These are phyloP conservation scores for Vitis hybrid DNA, from an alignment of 177 flowering plant species.

Conservation along the genomic window DNA sequence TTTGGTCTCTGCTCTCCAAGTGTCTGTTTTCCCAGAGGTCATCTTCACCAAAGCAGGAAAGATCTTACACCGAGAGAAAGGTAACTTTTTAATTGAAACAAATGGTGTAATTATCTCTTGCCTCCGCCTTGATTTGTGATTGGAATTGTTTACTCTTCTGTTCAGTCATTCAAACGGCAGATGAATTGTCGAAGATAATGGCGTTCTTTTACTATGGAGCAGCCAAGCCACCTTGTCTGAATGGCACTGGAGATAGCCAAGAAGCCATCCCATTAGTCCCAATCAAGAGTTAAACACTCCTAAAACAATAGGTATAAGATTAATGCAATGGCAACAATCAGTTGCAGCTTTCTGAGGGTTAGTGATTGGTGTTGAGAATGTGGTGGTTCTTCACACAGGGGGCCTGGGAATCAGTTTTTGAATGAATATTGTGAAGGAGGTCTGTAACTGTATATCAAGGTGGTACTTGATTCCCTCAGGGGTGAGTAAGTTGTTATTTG, in stretches of 20 bases:
- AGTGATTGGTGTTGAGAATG: no score
- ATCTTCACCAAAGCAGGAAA: constrained; percentile 91
- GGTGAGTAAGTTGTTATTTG: background rate
- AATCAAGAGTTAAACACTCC: constrained; percentile 10
- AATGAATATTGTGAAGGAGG: background rate
- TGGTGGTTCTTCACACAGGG: no score
- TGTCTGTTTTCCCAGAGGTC: constrained; percentile 79
- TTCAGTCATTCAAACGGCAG: constrained; percentile 66
- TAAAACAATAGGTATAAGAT: background rate
- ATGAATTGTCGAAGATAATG: constrained; percentile 89
- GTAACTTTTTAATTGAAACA: constrained; percentile 23
- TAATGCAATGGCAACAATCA: background rate
- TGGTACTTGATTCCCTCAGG: background rate
- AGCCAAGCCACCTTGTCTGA: constrained; percentile 71
- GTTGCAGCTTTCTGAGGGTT: background rate
- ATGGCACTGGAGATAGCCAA: constrained; percentile 24
- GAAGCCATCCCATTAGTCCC: constrained; percentile 64
- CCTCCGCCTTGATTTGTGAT: background rate
- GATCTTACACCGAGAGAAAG: constrained; percentile 84
- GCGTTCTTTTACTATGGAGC: constrained; percentile 94
- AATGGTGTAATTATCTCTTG: background rate
- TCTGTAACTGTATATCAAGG: background rate
- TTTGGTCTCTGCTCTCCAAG: constrained; percentile 73
- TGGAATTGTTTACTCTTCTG: constrained; percentile 2
- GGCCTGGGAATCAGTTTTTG: background rate